Evolutionary conservation across 2,329 filamentous ascomycete genomes (phyloP), one percentile per base, ranked within the genome.

Genomic region (Penicillium frequentans): DNA sequence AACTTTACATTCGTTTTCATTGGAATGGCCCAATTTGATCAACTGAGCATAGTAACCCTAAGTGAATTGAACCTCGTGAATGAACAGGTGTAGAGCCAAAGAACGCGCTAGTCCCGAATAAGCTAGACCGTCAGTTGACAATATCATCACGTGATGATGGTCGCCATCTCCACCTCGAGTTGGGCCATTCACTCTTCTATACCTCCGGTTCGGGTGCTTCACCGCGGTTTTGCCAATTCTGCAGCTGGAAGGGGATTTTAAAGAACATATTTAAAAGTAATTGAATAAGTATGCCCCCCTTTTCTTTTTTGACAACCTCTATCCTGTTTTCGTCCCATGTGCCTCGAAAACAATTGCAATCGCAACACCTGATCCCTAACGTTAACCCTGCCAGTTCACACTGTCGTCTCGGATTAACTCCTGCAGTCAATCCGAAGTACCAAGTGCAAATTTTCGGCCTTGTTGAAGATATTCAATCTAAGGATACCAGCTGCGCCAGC

Each of bases 101-200:
- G 3, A 19, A 37, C 9, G 9, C 31, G 19, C 48, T 50, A 50
- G 48, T 26, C 48, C 48, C 23, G 10, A 42, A 24, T 14, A 13
- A 8, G 48, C 24, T 39, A 50, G 21, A 23, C 21, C 8, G 16
- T 14, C 39, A 42, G 42, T 42, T 23, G 48, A 39, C 27, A 29
- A 42, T 13, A 3, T 1, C n/a, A 7, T 50, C 48, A 50, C 48
- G 48, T 50, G 48, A 26, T 10, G 14, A 14, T 2, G 33, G 9
- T 4, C 16, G 10, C 24, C 35, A 26, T 42, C 48, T 39, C 48
- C 48, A 37, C 48, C 48, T 23, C 48, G 23, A 50, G 33, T 29
- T 35, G 23, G 33, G 23, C 14, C 23, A 50, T 39, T 33, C 48
- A 24, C 48, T 50, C 48, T 44, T 54, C 43, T 54, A 54, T 35